A percentile compares a stretch with the other conserved stretches of the same genome.
phyloP scores from a whole-genome alignment of 176 grass and related monocot genomes.

The Canna indica region DNA sequence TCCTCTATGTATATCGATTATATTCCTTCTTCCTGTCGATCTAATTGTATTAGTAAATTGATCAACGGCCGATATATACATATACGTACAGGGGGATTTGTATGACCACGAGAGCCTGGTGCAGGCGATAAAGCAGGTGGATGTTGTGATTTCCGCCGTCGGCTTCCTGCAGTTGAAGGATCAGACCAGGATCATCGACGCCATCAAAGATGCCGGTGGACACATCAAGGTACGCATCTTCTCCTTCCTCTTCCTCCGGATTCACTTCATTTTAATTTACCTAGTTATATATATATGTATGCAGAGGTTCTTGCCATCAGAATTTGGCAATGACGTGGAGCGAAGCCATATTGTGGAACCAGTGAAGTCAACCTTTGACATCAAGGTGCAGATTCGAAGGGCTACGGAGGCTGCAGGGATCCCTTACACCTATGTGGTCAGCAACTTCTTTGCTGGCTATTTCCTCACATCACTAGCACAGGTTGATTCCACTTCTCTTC shows the following conservation, averaged over 20 bases:
- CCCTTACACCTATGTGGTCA: conserved; percentile 5
- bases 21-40: neutral
- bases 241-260: no score
- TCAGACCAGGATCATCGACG: conserved; percentile 19
- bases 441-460: conserved; percentile 3
- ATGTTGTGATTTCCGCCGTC: conserved; percentile 9
- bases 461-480: neutral
- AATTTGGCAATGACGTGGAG: conserved; percentile 7
- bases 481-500: neutral
- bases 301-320: conserved; percentile 7
- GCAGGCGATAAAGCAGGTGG: conserved; percentile 9
- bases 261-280: no score
- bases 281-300: neutral
- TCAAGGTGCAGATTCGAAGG: neutral
- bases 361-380: neutral
- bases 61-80: neutral
- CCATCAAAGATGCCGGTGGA: conserved; percentile 6
- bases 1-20: neutral
- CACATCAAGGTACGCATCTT: neutral
- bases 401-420: neutral
- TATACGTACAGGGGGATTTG: conserved; percentile 1
- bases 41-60: neutral
- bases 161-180: neutral
- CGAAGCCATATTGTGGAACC: neutral
- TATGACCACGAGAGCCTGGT: conserved; percentile 13